Conservation (phyloP, 2,329 filamentous ascomycete genomes). For the Aureobasidium musti region DNA sequence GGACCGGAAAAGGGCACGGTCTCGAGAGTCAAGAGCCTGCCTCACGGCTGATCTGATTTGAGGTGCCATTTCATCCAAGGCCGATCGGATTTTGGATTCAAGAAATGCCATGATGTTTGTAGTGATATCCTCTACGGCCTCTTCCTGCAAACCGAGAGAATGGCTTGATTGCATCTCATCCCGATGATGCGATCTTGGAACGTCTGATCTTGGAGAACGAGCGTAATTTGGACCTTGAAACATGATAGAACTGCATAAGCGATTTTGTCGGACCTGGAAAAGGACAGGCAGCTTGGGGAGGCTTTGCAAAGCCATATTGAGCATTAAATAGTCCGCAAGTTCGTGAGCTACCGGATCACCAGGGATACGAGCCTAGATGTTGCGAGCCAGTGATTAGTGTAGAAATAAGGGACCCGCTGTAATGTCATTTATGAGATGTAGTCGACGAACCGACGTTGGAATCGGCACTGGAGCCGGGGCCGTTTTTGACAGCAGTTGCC, state of each 20-base stretch:
- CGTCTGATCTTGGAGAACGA: neutral
- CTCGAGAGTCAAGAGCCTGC: too few species aligned
- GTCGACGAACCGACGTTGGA: too few species aligned
- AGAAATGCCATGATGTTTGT: neutral
- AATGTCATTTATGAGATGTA: too few species aligned
- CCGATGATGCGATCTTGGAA: neutral
- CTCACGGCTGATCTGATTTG: neutral
- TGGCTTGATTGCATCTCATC: neutral
- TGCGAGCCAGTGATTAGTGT: too few species aligned
- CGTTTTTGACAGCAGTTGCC: too few species aligned
- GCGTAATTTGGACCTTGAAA: neutral
- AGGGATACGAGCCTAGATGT: too few species aligned
- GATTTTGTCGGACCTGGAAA: neutral
- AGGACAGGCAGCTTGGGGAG: neutral
- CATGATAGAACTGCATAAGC: neutral
- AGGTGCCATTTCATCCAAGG: neutral
- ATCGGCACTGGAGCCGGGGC: too few species aligned
- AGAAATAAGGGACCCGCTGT: too few species aligned
- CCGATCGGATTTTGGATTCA: neutral
- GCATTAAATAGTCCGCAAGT: too few species aligned
- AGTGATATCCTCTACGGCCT: neutral
- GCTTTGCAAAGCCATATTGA: too few species aligned
- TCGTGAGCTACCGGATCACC: too few species aligned
- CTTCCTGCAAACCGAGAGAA: neutral
- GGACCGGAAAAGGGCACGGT: neutral